phyloP scores from a whole-genome alignment of 805 yeast genomes.

The Myxozyma vanderwaltii region DNA sequence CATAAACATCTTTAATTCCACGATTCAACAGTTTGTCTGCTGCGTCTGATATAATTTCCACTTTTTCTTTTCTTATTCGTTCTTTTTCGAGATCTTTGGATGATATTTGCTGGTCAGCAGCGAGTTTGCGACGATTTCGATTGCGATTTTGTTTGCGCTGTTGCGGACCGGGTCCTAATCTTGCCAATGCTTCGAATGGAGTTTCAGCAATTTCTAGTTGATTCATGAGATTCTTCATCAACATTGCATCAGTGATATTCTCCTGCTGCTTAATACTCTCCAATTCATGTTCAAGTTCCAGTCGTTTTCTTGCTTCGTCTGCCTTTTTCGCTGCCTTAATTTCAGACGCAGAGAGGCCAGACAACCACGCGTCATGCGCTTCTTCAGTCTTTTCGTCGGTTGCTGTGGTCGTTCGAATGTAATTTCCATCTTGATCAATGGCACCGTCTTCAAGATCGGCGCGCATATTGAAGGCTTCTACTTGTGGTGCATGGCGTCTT shows the following conservation, averaged over 20 bases:
- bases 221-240: conserved; percentile 45
- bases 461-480: conserved; percentile 65
- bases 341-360: conserved; percentile 44
- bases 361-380: conserved; percentile 48
- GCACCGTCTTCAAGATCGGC: conserved; percentile 60
- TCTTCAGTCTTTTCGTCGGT: conserved; percentile 37
- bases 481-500: conserved; percentile 43
- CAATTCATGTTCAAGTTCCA: conserved; percentile 20
- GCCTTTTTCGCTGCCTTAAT: conserved; percentile 46
- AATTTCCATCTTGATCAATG: conserved; percentile 65
- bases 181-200: conserved; percentile 56
- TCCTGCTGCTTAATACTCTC: conserved; percentile 11
- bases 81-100: conserved; percentile 19
- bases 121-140: conserved; percentile 21
- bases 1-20: conserved; percentile 52
- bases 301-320: conserved; percentile 37
- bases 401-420: conserved; percentile 48
- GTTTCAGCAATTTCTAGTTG: conserved; percentile 61
- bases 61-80: conserved; percentile 37
- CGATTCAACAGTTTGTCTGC: conserved; percentile 51
- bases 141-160: conserved; percentile 7
- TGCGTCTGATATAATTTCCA: conserved; percentile 51
- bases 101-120: neutral
- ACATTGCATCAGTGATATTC: conserved; percentile 20
- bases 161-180: conserved; percentile 13